Base-by-base conservation (phyloP, 2,329 filamentous ascomycete species). In the Epicoccum nigrum region DNA sequence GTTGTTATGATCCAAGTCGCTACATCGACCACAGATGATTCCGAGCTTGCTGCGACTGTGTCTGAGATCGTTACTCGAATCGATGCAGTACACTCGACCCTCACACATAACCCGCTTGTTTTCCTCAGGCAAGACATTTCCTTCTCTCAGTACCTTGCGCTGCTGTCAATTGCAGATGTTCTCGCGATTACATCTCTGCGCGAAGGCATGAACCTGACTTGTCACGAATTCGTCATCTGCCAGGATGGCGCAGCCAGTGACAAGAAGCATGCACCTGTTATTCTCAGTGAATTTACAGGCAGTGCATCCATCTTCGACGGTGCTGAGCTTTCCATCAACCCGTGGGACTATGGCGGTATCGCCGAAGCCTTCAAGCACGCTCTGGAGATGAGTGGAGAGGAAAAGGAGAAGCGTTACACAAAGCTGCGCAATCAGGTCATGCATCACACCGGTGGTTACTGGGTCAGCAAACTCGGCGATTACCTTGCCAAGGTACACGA, bases 201-300 rank as follows among this genome's bases (percentile, higher is more conserved):
- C 44, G 93, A 97, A 72, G 93, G 93, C 56, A 97, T 97, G 94
- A 97, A 97, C 70, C 76, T 97, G 48, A 97, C 93, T 0, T 92
- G 89, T 5, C 94, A 97, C 70, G 93, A 97, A 71, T 97, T 92
- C 67, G 83, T 97, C 27, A 90, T 90, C 60, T 97, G 92, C 68
- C 93, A 97, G 69, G 93, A 97, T 66, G 92, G 92, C 32, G 84
- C 83, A 60, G 80, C 82, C 43, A 76, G 84, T 55, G 79, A 81
- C 2, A 92, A 92, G 77, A 92, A 90, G 74, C 86, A 94, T 65
- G 91, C 91, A 2, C 92, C 92, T 1, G 80, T 97, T 34, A 96
- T 97, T 59, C 79, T 97, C 45, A 96, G 91, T 57, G 93, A 97
- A 71, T 97, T 97, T 69, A 96, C 93, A 2, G 94, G 93, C 19